Base-by-base conservation (phyloP, 1,139 yeast genomes). In the Blastobotrys ciferrii region DNA sequence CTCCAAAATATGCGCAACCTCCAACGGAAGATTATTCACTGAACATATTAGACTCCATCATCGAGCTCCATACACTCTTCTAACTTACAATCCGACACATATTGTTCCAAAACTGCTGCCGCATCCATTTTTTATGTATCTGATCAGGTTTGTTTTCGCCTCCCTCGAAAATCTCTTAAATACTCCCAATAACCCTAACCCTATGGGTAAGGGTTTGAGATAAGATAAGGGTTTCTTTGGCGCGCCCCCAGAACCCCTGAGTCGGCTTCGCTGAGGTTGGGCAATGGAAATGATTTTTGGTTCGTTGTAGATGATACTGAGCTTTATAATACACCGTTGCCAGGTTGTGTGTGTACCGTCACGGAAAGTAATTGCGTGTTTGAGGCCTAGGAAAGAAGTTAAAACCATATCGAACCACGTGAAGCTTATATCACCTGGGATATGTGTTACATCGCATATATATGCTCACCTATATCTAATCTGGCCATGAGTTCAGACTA, bases 1-100 rank as follows among this genome's bases (percentile, higher is more conserved):
- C 47, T 87, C 88, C 47, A 92, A 71, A 38, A 88, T 71, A 61
- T 86, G 88, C 49, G 83, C 83, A 44, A 92, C 78, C 66, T 92
- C 98, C 9, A 88, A 81, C n/a, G 97, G 97, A 38, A 92, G 74
- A 62, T 91, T 92, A 23, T 92, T 81, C 48, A 92, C 59, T 59
- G 37, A 3, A 11, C 9, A 25, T 19, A 43, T 35, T 33, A 48
- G 20, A 6, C 35, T 32, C 13, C 13, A 6, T 32, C 35, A 31
- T 15, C 13, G 28, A 11, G 32, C 20, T 17, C 5, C 2, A 2
- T 38, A 12, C 9, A 23, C 15, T n/a, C 4, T 5, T n/a, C 7
- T 6, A 19, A 59, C 67, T 47, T 53, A 61, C 67, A 69, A 60
- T 84, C 88, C 57, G 83, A 85, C 4, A 84, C 79, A 55, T 82